Evolutionary conservation across 441 rosid genomes (phyloP).

Genomic region (Populus hybrid): DNA sequence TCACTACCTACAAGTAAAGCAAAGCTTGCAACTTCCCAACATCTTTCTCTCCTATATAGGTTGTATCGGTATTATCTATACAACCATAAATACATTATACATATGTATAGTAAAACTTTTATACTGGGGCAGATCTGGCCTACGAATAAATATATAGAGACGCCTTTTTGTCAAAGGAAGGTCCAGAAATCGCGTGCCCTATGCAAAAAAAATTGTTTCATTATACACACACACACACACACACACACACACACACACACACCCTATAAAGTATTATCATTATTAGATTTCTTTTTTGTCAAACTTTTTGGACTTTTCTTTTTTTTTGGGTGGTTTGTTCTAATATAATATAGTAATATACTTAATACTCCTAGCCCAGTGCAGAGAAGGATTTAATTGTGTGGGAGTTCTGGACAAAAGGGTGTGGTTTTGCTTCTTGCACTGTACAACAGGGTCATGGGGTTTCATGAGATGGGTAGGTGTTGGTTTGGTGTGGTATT

Average conservation of each 20-base stretch:
- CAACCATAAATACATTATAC: neutral
- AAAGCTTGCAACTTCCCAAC: neutral
- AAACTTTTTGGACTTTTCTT: neutral
- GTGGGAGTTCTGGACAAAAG: constrained; percentile 1
- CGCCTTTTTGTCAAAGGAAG: constrained; percentile 29
- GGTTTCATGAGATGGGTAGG: constrained; percentile 32
- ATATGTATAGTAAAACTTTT: neutral
- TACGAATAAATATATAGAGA: neutral
- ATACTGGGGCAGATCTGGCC: neutral
- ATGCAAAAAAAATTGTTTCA: constrained; percentile 28
- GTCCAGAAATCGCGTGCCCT: constrained; percentile 41
- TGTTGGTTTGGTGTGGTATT: constrained; percentile 22
- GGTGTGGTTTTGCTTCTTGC: too few species aligned
- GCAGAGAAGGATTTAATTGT: constrained; percentile 3
- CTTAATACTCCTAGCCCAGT: neutral
- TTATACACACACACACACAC: too few species aligned
- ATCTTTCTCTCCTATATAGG: neutral
- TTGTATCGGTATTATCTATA: neutral
- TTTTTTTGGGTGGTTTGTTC: neutral
- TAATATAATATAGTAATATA: neutral
- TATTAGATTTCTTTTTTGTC: constrained; percentile 12
- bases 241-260: neutral
- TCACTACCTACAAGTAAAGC: neutral
- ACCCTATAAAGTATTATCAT: constrained; percentile 5
- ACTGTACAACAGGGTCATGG: neutral